phyloP scores from a whole-genome alignment of 441 rosid species.

The Monsonia emarginata region DNA sequence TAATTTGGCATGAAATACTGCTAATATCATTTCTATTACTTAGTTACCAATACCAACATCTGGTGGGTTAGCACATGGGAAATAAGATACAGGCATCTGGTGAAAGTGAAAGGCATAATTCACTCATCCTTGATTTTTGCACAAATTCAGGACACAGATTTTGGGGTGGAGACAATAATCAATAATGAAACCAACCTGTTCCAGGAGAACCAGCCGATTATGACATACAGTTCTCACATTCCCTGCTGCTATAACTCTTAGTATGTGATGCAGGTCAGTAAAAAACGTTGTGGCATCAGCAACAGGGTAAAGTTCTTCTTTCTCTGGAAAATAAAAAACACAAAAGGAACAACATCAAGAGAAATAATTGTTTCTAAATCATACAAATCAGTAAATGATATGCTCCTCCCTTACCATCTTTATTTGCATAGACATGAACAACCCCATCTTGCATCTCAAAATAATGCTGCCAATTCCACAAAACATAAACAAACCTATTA shows the following conservation, averaged over 20 bases:
- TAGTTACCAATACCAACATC: too few species aligned
- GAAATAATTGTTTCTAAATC: conserved; percentile 2
- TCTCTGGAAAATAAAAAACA: conserved; percentile 42
- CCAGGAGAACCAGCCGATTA: conserved; percentile 85
- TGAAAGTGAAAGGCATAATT: too few species aligned
- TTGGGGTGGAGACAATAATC: too few species aligned
- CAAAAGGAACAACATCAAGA: conserved; percentile 10
- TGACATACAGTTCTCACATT: conserved; percentile 89
- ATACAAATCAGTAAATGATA: background rate
- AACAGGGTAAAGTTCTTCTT: conserved; percentile 82
- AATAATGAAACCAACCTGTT: conserved; percentile 45
- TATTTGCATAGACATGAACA: conserved; percentile 66
- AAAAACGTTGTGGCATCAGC: conserved; percentile 88
- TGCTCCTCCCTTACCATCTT: conserved; percentile 43
- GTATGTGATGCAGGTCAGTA: conserved; percentile 85
- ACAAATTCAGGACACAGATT: too few species aligned
- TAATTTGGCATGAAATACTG: too few species aligned
- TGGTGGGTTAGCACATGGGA: too few species aligned
- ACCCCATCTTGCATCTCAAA: conserved; percentile 97
- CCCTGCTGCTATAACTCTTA: conserved; percentile 79
- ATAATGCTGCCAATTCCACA: conserved; percentile 72
- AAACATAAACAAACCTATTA: conserved; percentile 14
- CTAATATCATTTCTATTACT: too few species aligned
- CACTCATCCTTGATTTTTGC: too few species aligned
- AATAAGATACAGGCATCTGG: too few species aligned